These are phyloP conservation scores for Schizosaccharomyces cryophilus DNA, from an alignment of 805 yeast genomes.

Conservation along the genomic window DNA sequence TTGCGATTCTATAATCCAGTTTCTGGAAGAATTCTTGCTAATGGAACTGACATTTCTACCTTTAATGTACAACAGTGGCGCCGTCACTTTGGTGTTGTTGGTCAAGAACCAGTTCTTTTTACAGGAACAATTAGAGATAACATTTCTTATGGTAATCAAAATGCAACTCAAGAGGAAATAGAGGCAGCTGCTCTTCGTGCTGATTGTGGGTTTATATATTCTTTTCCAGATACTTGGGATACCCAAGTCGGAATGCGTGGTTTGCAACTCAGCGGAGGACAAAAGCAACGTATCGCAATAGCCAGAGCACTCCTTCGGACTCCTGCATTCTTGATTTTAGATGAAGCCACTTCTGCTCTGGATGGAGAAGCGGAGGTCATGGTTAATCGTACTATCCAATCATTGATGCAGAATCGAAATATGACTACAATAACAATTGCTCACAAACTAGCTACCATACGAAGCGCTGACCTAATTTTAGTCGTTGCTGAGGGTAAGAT, in stretches of 20 bases:
- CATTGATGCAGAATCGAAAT: slow-evolving; percentile 28
- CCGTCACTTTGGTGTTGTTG: slow-evolving; percentile 61
- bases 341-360: slow-evolving; percentile 85
- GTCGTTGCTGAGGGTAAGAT: slow-evolving; percentile 61
- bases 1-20: slow-evolving; percentile 65
- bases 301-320: slow-evolving; percentile 64
- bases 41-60: slow-evolving; percentile 34
- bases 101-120: slow-evolving; percentile 76
- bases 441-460: slow-evolving; percentile 70
- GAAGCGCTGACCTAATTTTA: slow-evolving; percentile 54
- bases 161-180: slow-evolving; percentile 35
- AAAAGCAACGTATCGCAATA: slow-evolving; percentile 73
- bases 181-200: slow-evolving; percentile 41
- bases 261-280: slow-evolving; percentile 82
- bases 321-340: slow-evolving; percentile 62
- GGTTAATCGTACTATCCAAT: slow-evolving; percentile 45
- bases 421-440: slow-evolving; percentile 72
- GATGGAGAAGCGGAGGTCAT: slow-evolving; percentile 73
- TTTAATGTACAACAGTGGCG: slow-evolving; percentile 54
- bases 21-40: slow-evolving; percentile 37
- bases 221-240: slow-evolving; percentile 60
- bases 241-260: slow-evolving; percentile 74
- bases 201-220: slow-evolving; percentile 48
- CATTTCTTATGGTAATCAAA: slow-evolving; percentile 44
- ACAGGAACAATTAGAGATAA: slow-evolving; percentile 71